Evolutionary conservation across 2,329 filamentous ascomycete genomes (phyloP).

Genomic region (Xylaria sp.): DNA sequence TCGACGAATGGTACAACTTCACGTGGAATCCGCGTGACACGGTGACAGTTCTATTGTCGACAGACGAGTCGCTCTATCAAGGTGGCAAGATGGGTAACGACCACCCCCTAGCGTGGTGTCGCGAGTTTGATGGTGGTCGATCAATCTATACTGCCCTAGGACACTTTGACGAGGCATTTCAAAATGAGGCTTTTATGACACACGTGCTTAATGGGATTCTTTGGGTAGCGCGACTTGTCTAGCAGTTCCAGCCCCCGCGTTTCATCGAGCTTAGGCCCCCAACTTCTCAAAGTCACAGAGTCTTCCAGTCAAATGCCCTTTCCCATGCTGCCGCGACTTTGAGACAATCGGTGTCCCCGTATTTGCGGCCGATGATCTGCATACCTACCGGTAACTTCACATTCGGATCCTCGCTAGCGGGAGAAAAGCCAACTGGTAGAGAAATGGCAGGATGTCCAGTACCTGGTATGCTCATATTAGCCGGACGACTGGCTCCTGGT

Average conservation of each 20-base stretch:
- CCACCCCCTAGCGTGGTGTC: conserved; percentile 49
- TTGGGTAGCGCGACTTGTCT: conserved; percentile 24
- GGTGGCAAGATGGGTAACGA: conserved; percentile 45
- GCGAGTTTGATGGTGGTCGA: conserved; percentile 46
- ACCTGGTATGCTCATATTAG: conserved; percentile 17
- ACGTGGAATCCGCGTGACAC: conserved; percentile 38
- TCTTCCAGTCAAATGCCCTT: conserved; percentile 37
- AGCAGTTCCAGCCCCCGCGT: background rate
- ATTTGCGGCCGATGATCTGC: conserved; percentile 40
- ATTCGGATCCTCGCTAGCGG: conserved; percentile 35
- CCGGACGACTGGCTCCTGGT: background rate
- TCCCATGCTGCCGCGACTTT: conserved; percentile 40
- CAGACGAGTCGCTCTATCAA: conserved; percentile 44
- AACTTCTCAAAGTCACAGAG: background rate
- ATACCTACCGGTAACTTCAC: conserved; percentile 36
- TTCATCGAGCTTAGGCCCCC: no score
- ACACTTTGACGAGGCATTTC: conserved; percentile 49
- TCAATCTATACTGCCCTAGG: conserved; percentile 51
- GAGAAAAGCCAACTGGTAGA: conserved; percentile 38
- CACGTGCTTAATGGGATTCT: conserved; percentile 35
- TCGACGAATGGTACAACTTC: conserved; percentile 54
- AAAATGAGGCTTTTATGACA: conserved; percentile 39
- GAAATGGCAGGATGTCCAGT: conserved; percentile 40
- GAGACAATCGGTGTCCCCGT: conserved; percentile 35
- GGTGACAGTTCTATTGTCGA: conserved; percentile 44